Base-by-base conservation (phyloP, 306 rosid genomes). In the Ammopiptanthus mongolicus region DNA sequence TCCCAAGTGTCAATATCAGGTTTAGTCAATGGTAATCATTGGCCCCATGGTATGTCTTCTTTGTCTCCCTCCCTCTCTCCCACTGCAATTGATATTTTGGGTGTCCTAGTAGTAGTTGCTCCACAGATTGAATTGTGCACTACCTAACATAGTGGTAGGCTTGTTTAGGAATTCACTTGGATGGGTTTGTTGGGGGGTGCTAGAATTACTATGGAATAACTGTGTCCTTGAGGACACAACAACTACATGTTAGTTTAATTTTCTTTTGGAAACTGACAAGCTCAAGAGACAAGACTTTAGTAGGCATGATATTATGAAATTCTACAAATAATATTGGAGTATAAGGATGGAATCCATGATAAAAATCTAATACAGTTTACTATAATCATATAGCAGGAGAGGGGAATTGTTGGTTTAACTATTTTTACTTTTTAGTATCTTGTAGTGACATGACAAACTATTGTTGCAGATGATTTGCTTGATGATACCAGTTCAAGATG, bases 401-500 rank as follows among this genome's bases (percentile, higher is more conserved):
- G 22, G 21, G 1, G 36, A 21, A 62, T 22, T 37, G 65, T n/a
- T 31, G 41, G 11, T 51, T 60, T 60, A 37, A 53, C 34, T 47
- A 37, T 80, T 70, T 59, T 76, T 64, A 22, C 18, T 69, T 79
- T 28, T 62, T 58, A 39, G 51, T 80, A 31, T 52, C 71, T 36
- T 17, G 44, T 65, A 23, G 70, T 75, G 74, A 80, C 71, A 51
- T 77, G 65, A 61, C 61, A 48, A 70, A 48, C 57, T 56, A 74
- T 73, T 75, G 39, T 58, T 86, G 89, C 93, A 93, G 97, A 93
- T 84, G 91, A 91, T 72, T 75, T 79, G 18, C 82, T 72, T 63
- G 97, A 93, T 71, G 97, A 91, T 65, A 78, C 83, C 74, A 88
- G 97, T 74, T 89, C 98, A 41, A 80, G 82, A 51, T 82, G 96